Base-by-base conservation (phyloP, 495 filamentous ascomycete species). In the Talaromyces thailandensis region DNA sequence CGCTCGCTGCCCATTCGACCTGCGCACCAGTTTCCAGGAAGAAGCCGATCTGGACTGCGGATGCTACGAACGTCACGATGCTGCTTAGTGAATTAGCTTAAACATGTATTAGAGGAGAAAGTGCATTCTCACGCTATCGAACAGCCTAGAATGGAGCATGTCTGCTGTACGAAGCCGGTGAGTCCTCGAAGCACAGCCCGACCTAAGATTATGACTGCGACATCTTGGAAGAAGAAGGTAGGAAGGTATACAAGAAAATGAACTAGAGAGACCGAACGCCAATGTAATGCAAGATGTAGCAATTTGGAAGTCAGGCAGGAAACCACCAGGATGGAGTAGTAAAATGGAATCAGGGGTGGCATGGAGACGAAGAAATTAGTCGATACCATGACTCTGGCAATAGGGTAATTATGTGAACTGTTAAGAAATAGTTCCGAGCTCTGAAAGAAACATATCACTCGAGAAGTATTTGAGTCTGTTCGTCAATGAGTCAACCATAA, bases 1-100 rank as follows among this genome's bases (percentile, higher is more conserved):
- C 64, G 56, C 69, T 69, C 55, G 73, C 71, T 24, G 67, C 66
- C 75, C 75, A 78, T 59, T 71, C 69, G 61, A 78, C 73, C 50
- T 78, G 75, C 55, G 70, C 71, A 12, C 75, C 75, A 6, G 75
- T 78, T 62, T 78, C 73, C 48, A 76, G 64, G 63, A 75, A 78
- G 65, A 78, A 78, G 35, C 75, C 74, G 53, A 76, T 75, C 58
- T 76, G 74, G 24, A 74, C 68, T 35, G 74, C 69, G 25, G 72
- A 66, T 0, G 73, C 70, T 24, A 66, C 70, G 63, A 69, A 75
- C 14, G 71, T 72, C 24, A 74, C 18, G 31, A 74, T 23, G 29
- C 73, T 64, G 18, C 4, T n/a, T n/a, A n/a, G n/a, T n/a, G n/a
- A n/a, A n/a, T n/a, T n/a, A n/a, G n/a, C n/a, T n/a, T n/a, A n/a